Evolutionary conservation across 306 rosid species (phyloP), one percentile per base, ranked within the genome.

Genomic region (Datisca glomerata): DNA sequence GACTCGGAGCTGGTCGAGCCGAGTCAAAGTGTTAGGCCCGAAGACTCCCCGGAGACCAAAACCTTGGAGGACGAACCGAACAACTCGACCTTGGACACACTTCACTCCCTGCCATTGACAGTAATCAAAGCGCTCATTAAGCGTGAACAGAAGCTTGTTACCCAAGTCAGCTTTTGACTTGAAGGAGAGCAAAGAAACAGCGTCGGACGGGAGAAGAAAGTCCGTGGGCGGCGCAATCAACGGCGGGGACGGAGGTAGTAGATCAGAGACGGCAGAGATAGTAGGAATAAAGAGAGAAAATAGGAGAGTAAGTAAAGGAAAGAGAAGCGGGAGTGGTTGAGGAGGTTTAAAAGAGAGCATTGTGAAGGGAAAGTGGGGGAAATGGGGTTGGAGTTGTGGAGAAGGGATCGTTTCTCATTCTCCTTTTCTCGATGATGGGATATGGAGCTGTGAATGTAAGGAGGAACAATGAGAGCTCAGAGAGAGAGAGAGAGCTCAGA

Each of bases 31-130:
- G 51, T 67, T 0, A 0, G 89, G 44, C 1, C 82, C 45, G 52
- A 83, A 57, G n/a, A 38, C 4, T 49, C 94, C 97, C 3, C 69
- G 60, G 21, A 87, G 93, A 37, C 53, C 46, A 18, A 53, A 58
- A 35, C 50, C 36, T 3, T 43, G 85, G 19, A 79, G 66, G 21
- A 50, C 61, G 27, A 71, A 37, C 3, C 85, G 72, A 23, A 87
- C 76, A 0, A 87, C 93, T 1, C 89, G 79, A 21, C 79, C 79
- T 13, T 82, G 94, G 1, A 67, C 59, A 47, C 97, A 87, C 28
- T 79, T 87, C 8, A 87, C 94, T 21, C 97, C 97, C 25, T 64
- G 72, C 94, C 97, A 87, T 34, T 71, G 57, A 49, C 97, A 87
- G 66, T 76, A 87, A 59, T 79, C 94, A 60, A 62, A 74, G 8